phyloP scores from a whole-genome alignment of 805 yeast species.

The Barnettozyma siamensis region DNA sequence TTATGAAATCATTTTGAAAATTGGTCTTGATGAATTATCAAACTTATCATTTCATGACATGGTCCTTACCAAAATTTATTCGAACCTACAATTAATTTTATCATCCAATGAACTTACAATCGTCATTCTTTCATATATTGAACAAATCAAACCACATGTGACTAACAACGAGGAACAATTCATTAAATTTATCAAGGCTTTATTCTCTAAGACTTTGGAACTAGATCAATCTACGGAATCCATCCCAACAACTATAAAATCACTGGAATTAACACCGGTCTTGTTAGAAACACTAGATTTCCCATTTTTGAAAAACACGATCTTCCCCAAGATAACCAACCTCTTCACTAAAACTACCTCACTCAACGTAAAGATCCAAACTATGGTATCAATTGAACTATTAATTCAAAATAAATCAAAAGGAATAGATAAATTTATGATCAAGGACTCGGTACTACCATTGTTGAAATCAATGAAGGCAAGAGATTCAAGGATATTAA shows the following conservation, averaged over 20 bases:
- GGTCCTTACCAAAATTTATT: conserved; percentile 39
- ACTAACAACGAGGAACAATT: conserved; percentile 42
- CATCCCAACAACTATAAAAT: conserved; percentile 45
- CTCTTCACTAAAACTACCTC: conserved; percentile 83
- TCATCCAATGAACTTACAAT: conserved; percentile 37
- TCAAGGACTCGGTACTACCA: conserved; percentile 78
- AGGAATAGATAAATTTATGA: conserved; percentile 62
- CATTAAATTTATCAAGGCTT: conserved; percentile 39
- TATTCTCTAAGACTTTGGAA: conserved; percentile 31
- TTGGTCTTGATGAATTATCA: conserved; percentile 58
- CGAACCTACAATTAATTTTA: conserved; percentile 25
- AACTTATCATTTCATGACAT: conserved; percentile 73
- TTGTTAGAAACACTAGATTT: conserved; percentile 51
- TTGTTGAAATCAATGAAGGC: conserved; percentile 70
- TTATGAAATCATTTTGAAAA: conserved; percentile 49
- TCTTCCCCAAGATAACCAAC: conserved; percentile 68
- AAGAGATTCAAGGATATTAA: conserved; percentile 60
- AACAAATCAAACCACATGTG: conserved; percentile 41
- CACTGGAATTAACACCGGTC: conserved; percentile 38
- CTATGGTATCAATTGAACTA: conserved; percentile 53
- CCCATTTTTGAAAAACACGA: conserved; percentile 62
- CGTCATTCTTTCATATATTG: conserved; percentile 43
- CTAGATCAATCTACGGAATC: conserved; percentile 15
- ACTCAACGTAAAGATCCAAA: conserved; percentile 65
- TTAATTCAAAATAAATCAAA: conserved; percentile 45